Percentiles rank a stretch among this genome's conserved stretches.
Conservation (phyloP, 495 filamentous ascomycete genomes). For the Penicillium taxi region DNA sequence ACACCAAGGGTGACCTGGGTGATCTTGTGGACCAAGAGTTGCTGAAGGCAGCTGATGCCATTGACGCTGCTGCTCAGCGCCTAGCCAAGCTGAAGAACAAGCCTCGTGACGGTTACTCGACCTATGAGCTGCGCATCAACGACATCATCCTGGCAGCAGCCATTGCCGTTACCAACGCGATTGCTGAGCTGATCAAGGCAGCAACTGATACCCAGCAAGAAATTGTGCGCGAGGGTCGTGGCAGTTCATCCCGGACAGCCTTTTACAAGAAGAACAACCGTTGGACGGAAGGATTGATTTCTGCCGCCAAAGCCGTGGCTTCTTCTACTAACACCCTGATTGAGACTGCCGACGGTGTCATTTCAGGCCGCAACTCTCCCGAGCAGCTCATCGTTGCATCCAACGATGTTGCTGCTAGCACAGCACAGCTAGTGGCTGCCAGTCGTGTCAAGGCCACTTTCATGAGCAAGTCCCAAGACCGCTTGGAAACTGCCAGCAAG, state of each 20-base stretch:
- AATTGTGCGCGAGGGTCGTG: conserved; percentile 92
- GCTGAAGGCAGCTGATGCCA: conserved; percentile 88
- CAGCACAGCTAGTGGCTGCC: conserved; percentile 92
- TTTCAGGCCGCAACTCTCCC: conserved; percentile 80
- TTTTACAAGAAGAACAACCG: conserved; percentile 99
- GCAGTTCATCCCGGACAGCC: conserved; percentile 78
- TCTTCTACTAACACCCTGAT: conserved; percentile 87
- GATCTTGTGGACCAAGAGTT: conserved; percentile 91
- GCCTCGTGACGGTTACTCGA: conserved; percentile 88
- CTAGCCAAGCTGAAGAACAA: conserved; percentile 89
- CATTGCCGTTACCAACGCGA: conserved; percentile 91
- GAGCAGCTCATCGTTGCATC: conserved; percentile 97
- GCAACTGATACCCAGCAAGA: conserved; percentile 91
- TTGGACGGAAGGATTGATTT: conserved; percentile 97
- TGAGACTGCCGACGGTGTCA: conserved; percentile 93
- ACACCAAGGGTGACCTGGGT: conserved; percentile 77
- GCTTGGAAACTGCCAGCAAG: conserved; percentile 83
- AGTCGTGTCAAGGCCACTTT: conserved; percentile 95
- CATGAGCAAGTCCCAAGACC: conserved; percentile 93
- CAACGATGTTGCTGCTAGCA: conserved; percentile 92
- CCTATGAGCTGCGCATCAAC: conserved; percentile 90
- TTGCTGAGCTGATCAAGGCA: conserved; percentile 91
- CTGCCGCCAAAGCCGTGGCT: conserved; percentile 92
- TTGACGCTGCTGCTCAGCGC: conserved; percentile 81
- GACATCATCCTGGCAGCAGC: conserved; percentile 91